Evolutionary conservation across 768 basidiomycete species (phyloP).

Genomic region (Dioszegia crocea): DNA sequence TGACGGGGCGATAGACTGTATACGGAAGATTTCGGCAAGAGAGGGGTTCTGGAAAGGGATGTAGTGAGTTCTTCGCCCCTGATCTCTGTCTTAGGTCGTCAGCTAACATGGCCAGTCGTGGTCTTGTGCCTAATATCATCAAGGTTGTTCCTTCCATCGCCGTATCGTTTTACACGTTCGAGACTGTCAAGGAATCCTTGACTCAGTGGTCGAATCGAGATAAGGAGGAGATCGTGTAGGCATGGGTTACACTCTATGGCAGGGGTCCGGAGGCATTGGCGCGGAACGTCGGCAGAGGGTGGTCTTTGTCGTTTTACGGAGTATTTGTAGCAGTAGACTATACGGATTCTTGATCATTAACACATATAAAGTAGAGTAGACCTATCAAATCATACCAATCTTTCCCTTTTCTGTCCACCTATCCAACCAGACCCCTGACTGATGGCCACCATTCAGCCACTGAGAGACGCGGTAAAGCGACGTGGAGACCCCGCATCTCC

Average conservation of each 20-base stretch:
- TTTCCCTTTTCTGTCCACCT: too few relatives aligned
- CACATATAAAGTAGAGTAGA: too few relatives aligned
- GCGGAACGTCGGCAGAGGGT: too few relatives aligned
- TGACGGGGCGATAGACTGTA: slow-evolving; percentile 73
- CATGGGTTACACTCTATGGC: too few relatives aligned
- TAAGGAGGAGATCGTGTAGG: background rate
- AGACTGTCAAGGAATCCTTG: slow-evolving; percentile 36
- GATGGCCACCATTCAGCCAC: too few relatives aligned
- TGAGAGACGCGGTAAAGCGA: too few relatives aligned
- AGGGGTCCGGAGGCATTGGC: too few relatives aligned
- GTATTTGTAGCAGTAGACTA: background rate
- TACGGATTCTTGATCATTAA: background rate
- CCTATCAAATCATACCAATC: too few relatives aligned
- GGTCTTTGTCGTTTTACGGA: too few relatives aligned
- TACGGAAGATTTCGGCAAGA: slow-evolving; percentile 61
- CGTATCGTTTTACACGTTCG: slow-evolving; percentile 47
- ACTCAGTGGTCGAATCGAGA: slow-evolving; percentile 8
- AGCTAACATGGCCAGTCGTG: slow-evolving; percentile 25
- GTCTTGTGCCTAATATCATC: slow-evolving; percentile 44
- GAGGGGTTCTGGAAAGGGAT: slow-evolving; percentile 61
- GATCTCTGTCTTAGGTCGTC: background rate
- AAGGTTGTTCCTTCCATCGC: slow-evolving; percentile 47
- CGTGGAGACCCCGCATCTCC: background rate
- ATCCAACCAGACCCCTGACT: too few relatives aligned
- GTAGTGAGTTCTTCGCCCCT: slow-evolving; percentile 35